Conservation (phyloP, 148 eudicot species). For the Vaccinium macrocarpon region DNA sequence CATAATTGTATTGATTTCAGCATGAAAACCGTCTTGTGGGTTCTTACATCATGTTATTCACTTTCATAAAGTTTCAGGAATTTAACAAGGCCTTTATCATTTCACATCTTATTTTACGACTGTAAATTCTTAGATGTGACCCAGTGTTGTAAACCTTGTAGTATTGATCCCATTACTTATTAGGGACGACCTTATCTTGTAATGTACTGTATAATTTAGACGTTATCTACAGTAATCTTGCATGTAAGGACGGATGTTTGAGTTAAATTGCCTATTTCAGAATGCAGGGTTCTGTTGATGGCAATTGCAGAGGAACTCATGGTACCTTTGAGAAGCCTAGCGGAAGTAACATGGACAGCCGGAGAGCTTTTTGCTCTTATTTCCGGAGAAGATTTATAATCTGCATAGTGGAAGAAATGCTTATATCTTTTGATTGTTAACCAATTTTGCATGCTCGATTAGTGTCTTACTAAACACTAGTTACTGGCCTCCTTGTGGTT, state of each 20-base stretch:
- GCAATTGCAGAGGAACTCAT: constrained; percentile 32
- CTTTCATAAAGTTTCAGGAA: not conserved
- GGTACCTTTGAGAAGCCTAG: constrained; percentile 33
- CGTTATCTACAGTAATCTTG: not conserved
- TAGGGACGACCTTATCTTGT: not conserved
- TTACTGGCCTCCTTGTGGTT: not conserved
- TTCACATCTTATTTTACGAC: not conserved
- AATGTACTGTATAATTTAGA: not conserved
- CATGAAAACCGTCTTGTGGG: not conserved
- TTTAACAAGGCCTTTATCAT: not conserved
- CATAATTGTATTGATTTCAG: not conserved
- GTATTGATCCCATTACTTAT: not conserved
- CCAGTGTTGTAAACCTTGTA: not conserved
- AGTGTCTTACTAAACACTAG: not conserved
- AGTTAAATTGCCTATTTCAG: constrained; percentile 18
- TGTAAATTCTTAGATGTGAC: not conserved
- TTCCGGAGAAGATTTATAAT: constrained; percentile 16
- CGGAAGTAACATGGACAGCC: constrained; percentile 48
- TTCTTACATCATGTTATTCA: not conserved
- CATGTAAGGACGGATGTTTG: not conserved
- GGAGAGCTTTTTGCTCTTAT: constrained; percentile 33
- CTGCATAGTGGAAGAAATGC: not conserved
- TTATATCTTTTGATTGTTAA: not conserved
- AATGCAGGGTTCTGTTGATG: constrained; percentile 35
- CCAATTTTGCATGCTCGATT: not conserved